Conservation (phyloP, 2,329 filamentous ascomycete species). For the Phyllosticta ampelicida region DNA sequence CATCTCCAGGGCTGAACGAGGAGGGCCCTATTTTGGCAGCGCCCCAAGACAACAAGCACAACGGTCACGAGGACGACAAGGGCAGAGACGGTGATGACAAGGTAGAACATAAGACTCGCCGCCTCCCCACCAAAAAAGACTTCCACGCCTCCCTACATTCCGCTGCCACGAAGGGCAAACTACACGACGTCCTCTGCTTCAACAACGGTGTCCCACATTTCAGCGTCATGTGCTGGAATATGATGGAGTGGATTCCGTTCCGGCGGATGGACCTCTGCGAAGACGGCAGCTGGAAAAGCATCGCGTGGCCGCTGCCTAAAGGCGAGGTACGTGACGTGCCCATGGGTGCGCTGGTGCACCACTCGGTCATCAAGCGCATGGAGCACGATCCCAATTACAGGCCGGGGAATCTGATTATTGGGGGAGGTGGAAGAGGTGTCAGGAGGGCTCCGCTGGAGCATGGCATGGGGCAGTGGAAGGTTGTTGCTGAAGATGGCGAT, state of each 20-base stretch:
- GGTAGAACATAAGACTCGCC: not conserved
- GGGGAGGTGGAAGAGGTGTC: conserved; percentile 63
- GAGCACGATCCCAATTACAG: conserved; percentile 52
- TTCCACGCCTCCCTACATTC: conserved; percentile 51
- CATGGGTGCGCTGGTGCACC: conserved; percentile 56
- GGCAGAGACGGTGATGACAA: not conserved
- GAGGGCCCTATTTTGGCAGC: not conserved
- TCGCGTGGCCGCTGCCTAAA: conserved; percentile 66
- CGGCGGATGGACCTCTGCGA: conserved; percentile 64
- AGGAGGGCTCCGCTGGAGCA: conserved; percentile 48
- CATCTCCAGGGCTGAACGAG: not conserved
- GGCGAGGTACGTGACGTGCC: conserved; percentile 73
- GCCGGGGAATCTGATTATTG: conserved; percentile 69
- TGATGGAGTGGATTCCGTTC: conserved; percentile 77
- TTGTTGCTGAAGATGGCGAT: conserved; percentile 53
- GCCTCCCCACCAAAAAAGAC: not conserved
- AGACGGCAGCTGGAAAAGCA: conserved; percentile 68
- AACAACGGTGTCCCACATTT: conserved; percentile 44
- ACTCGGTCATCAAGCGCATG: conserved; percentile 65
- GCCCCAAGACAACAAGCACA: not conserved
- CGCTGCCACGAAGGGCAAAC: conserved; percentile 42
- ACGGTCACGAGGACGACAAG: conserved; percentile 5
- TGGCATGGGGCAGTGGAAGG: conserved; percentile 65
- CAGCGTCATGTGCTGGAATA: conserved; percentile 57
- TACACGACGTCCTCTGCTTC: conserved; percentile 64